These are phyloP conservation scores for Prosopis cineraria DNA, from an alignment of 306 rosid species.

Conservation along the genomic window DNA sequence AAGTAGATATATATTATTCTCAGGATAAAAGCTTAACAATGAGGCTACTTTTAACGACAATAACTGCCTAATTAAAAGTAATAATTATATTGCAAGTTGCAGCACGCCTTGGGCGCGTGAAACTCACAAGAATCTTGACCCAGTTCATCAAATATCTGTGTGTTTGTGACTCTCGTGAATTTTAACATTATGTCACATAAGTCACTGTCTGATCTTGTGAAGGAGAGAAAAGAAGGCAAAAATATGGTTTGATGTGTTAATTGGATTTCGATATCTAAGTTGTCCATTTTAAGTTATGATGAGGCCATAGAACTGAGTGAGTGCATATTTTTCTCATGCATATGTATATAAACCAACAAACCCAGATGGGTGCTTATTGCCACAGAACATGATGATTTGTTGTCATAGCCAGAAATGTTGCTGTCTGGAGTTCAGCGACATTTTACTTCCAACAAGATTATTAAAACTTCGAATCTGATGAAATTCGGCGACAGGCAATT, in stretches of 20 bases:
- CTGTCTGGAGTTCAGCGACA: conserved; percentile 57
- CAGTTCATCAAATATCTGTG: conserved; percentile 9
- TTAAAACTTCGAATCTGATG: conserved; percentile 31
- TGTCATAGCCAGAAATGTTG: conserved; percentile 49
- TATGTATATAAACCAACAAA: conserved; percentile 38
- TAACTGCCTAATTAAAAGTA: conserved; percentile 38
- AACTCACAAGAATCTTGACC: conserved; percentile 45
- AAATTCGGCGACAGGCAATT: conserved; percentile 54
- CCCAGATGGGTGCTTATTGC: conserved; percentile 28
- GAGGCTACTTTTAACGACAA: conserved; percentile 36
- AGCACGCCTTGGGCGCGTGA: conserved; percentile 8
- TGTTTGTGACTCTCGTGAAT: background rate
- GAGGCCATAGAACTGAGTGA: too few relatives aligned
- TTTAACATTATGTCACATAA: background rate
- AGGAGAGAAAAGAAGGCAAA: too few relatives aligned
- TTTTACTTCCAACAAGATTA: conserved; percentile 21
- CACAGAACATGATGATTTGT: conserved; percentile 52
- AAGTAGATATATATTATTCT: conserved; percentile 28
- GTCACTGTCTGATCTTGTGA: background rate
- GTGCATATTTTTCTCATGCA: conserved; percentile 32
- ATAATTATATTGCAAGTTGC: conserved; percentile 38
- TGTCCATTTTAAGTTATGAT: too few relatives aligned
- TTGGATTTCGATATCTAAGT: too few relatives aligned
- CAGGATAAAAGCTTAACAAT: conserved; percentile 11
- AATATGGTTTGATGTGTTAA: too few relatives aligned